A percentile compares a stretch with the other conserved stretches of the same genome.
phyloP scores from a whole-genome alignment of 805 yeast genomes.

The Maudiozyma serrabonitensis region DNA sequence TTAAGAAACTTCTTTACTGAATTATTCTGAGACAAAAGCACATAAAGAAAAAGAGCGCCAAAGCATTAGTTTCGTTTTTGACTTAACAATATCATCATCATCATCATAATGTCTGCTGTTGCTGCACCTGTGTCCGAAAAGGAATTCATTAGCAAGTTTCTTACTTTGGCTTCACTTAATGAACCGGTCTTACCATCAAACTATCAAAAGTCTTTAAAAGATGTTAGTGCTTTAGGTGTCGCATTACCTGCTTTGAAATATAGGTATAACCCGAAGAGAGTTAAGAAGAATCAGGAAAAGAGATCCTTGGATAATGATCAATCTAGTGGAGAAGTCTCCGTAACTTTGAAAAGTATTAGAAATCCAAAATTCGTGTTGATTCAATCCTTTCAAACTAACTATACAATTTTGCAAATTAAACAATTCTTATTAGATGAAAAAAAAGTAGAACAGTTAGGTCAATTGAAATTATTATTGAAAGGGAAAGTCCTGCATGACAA shows the following conservation, averaged over 20 bases:
- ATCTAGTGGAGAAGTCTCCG: background rate
- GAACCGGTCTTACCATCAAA: constrained; percentile 26
- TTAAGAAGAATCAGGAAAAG: constrained; percentile 2
- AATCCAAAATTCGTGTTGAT: constrained; percentile 53
- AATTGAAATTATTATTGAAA: constrained; percentile 45
- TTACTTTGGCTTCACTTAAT: constrained; percentile 39
- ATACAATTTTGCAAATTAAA: constrained; percentile 30
- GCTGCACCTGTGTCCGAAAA: constrained; percentile 26
- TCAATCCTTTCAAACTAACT: constrained; percentile 17
- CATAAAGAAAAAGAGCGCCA: too few relatives aligned
- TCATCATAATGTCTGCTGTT: background rate
- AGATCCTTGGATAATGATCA: background rate
- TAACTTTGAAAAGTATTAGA: constrained; percentile 54
- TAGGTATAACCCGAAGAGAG: constrained; percentile 26
- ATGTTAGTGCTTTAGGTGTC: constrained; percentile 34
- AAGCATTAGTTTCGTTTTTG: too few relatives aligned
- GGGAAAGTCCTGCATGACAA: constrained; percentile 56
- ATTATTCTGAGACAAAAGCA: too few relatives aligned
- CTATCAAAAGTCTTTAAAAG: constrained; percentile 23
- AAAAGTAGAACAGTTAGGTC: constrained; percentile 29
- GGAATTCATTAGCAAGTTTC: constrained; percentile 41
- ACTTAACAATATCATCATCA: too few relatives aligned
- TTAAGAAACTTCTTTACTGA: too few relatives aligned
- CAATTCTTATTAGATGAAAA: constrained; percentile 20
- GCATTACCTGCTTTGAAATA: constrained; percentile 40